phyloP scores from a whole-genome alignment of 2,329 filamentous ascomycete genomes.

The Penicillium hesseltinei region DNA sequence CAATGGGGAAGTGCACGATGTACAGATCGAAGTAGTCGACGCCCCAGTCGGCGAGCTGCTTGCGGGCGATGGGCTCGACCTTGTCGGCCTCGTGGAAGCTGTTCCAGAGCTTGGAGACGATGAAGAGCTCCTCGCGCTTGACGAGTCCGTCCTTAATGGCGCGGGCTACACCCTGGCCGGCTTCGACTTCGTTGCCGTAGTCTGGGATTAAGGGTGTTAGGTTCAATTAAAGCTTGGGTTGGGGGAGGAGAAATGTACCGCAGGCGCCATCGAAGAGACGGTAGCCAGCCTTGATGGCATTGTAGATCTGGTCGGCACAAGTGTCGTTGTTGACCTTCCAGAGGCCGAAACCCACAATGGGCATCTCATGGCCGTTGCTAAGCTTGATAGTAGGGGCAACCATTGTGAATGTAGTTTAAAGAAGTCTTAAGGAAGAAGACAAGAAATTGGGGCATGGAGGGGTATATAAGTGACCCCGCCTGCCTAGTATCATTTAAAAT shows the following conservation, averaged over 20 bases:
- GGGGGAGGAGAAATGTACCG: conserved; percentile 38
- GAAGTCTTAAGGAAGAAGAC: background rate
- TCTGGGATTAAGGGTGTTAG: conserved; percentile 49
- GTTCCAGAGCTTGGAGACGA: conserved; percentile 92
- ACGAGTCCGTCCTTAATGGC: conserved; percentile 79
- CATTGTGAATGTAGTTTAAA: conserved; percentile 17
- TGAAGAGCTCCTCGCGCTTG: conserved; percentile 83
- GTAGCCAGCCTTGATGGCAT: conserved; percentile 63
- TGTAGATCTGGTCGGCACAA: conserved; percentile 74
- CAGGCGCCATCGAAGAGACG: conserved; percentile 61
- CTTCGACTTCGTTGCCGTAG: conserved; percentile 80
- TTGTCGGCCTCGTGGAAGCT: conserved; percentile 79
- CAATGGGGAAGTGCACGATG: conserved; percentile 85
- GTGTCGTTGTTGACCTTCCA: conserved; percentile 79
- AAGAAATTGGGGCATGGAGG: background rate
- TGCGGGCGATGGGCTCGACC: conserved; percentile 71
- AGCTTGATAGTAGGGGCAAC: conserved; percentile 28
- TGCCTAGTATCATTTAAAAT: background rate
- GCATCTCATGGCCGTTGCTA: conserved; percentile 38
- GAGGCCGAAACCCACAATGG: conserved; percentile 52
- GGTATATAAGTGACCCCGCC: conserved; percentile 3
- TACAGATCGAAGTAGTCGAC: conserved; percentile 89
- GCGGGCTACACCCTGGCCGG: conserved; percentile 71
- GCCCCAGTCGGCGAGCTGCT: conserved; percentile 78
- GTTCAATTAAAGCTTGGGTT: background rate